Percentiles rank a stretch among this genome's conserved stretches.
These are phyloP conservation scores for Balansia obtecta DNA, from an alignment of 2,329 filamentous ascomycete genomes.

Conservation along the genomic window DNA sequence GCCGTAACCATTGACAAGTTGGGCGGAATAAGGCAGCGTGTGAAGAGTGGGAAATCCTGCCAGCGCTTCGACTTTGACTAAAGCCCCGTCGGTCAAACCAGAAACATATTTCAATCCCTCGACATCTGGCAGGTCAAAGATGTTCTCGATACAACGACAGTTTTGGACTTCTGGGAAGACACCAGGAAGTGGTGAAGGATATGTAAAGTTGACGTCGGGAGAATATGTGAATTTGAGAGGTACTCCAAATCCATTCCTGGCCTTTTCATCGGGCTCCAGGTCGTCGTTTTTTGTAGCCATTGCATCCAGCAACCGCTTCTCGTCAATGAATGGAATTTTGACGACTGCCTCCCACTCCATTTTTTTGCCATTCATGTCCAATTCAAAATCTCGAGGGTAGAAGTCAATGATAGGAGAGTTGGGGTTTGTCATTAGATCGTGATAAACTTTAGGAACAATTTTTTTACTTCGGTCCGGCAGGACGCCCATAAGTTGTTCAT, in stretches of 20 bases:
- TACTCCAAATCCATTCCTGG: conserved; percentile 82
- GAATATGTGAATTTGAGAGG: conserved; percentile 88
- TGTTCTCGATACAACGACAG: conserved; percentile 90
- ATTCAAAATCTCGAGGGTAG: conserved; percentile 89
- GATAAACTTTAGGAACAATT: conserved; percentile 81
- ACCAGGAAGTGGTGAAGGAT: conserved; percentile 77
- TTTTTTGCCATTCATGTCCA: conserved; percentile 99
- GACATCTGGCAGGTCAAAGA: conserved; percentile 86
- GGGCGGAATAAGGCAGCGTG: conserved; percentile 70
- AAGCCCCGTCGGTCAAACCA: conserved; percentile 72
- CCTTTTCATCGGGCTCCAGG: conserved; percentile 65
- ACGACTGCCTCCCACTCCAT: conserved; percentile 99
- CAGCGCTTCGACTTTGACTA: conserved; percentile 70
- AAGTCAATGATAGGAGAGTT: conserved; percentile 95
- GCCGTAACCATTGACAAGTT: conserved; percentile 60
- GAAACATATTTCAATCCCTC: conserved; percentile 79
- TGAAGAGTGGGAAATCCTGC: conserved; percentile 89
- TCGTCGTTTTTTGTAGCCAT: conserved; percentile 76
- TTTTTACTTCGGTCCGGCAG: conserved; percentile 93
- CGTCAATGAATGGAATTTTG: conserved; percentile 97
- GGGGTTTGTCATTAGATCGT: conserved; percentile 82
- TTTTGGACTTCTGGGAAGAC: conserved; percentile 80
- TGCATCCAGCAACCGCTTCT: conserved; percentile 68
- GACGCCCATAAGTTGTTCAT: conserved; percentile 96
- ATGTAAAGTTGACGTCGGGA: conserved; percentile 62